phyloP scores from a whole-genome alignment of 768 basidiomycete genomes.

The Hericium erinaceus region DNA sequence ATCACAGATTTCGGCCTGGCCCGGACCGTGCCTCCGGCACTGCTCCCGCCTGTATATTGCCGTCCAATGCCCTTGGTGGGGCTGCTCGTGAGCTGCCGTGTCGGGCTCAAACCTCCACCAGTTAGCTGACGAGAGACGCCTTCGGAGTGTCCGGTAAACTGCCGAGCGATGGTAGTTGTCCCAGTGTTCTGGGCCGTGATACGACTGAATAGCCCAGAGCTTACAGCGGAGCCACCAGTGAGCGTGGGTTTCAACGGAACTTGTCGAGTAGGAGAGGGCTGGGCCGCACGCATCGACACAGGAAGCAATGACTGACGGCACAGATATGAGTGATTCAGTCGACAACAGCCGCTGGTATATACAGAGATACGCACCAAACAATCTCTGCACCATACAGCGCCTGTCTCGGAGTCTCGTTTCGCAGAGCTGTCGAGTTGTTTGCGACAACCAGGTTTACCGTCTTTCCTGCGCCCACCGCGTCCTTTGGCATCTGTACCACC shows the following conservation, averaged over 20 bases:
- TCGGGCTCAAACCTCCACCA: conserved; percentile 58
- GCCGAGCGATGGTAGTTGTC: conserved; percentile 62
- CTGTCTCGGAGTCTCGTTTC: conserved; percentile 57
- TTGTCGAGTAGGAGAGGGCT: conserved; percentile 42
- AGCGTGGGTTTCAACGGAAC: conserved; percentile 29
- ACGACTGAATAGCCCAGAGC: conserved; percentile 17
- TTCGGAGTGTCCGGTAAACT: conserved; percentile 56
- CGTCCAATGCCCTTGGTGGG: conserved; percentile 62
- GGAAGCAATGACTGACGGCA: conserved; percentile 46
- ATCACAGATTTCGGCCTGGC: conserved; percentile 74
- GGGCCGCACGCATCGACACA: conserved; percentile 35
- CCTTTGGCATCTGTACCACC: conserved; percentile 54
- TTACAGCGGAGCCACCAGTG: conserved; percentile 30
- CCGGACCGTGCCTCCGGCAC: conserved; percentile 20
- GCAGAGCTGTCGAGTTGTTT: conserved; percentile 80
- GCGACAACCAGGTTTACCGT: conserved; percentile 65
- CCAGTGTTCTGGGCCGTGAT: conserved; percentile 56
- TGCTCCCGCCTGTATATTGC: conserved; percentile 24
- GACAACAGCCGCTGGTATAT: neutral
- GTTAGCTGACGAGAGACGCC: conserved; percentile 49
- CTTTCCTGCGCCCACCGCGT: conserved; percentile 36
- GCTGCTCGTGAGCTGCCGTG: conserved; percentile 52
- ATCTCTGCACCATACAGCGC: conserved; percentile 71
- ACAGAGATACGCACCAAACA: conserved; percentile 44
- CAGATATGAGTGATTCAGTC: conserved; percentile 1